Percentiles rank a stretch among this genome's conserved stretches.
Conservation (phyloP, 2,329 filamentous ascomycete species). For the Epichloe sylvatica region DNA sequence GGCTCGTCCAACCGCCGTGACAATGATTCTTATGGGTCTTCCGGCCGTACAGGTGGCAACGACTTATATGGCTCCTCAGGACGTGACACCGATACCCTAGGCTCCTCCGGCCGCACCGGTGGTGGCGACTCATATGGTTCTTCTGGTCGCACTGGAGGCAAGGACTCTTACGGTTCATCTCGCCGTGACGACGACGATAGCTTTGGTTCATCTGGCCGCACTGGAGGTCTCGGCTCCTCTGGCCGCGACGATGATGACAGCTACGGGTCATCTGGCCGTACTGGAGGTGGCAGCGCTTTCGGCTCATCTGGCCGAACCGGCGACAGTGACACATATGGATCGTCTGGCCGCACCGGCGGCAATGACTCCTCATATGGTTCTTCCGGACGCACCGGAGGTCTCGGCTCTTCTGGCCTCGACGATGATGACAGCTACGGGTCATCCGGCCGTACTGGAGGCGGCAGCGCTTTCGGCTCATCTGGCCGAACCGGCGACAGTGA, state of each 20-base stretch:
- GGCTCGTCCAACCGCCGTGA: slow-evolving; percentile 11
- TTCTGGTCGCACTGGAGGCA: too few relatives aligned
- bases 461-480: slow-evolving; percentile 2
- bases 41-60: slow-evolving; percentile 7
- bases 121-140: too few relatives aligned
- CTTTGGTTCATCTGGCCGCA: too few relatives aligned
- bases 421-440: slow-evolving; percentile 4
- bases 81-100: too few relatives aligned
- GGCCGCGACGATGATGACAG: slow-evolving; percentile 1
- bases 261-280: slow-evolving; percentile 7
- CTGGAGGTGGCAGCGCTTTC: too few relatives aligned
- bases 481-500: slow-evolving; percentile 9
- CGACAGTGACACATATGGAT: slow-evolving; percentile 8
- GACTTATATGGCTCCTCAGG: slow-evolving; percentile 11
- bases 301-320: slow-evolving; percentile 8
- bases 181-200: too few relatives aligned
- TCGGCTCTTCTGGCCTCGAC: slow-evolving; percentile 5
- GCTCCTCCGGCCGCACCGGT: too few relatives aligned
- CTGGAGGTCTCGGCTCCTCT: slow-evolving; percentile 1
- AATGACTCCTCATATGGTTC: slow-evolving; percentile 7
- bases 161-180: too few relatives aligned
- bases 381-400: not conserved
- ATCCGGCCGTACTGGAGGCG: slow-evolving; percentile 1
- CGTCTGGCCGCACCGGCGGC: slow-evolving; percentile 7
- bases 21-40: slow-evolving; percentile 11